Percentiles rank a stretch among this genome's conserved stretches.
These are phyloP conservation scores for Clonostachys sp. DNA, from an alignment of 2,329 filamentous ascomycete species.

Conservation along the genomic window DNA sequence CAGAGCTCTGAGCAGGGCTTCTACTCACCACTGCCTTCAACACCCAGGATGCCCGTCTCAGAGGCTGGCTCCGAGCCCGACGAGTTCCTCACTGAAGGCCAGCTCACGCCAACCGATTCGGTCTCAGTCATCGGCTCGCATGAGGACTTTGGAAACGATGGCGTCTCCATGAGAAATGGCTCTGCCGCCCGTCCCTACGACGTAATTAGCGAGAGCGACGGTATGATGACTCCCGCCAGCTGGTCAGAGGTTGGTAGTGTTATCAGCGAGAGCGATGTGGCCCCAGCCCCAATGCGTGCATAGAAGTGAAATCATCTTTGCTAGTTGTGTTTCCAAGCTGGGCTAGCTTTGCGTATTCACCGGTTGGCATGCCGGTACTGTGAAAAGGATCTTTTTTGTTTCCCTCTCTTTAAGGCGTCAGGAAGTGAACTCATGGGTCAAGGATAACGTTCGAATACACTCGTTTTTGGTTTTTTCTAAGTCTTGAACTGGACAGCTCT, in stretches of 20 bases:
- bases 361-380: no score
- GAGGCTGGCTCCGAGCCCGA: constrained; percentile 33
- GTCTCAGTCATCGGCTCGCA: constrained; percentile 47
- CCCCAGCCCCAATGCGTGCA: constrained; percentile 2
- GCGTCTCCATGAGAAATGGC: constrained; percentile 25
- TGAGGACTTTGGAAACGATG: constrained; percentile 40
- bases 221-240: constrained; percentile 54
- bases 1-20: constrained; percentile 45
- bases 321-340: neutral
- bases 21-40: constrained; percentile 55
- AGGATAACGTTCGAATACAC: no score
- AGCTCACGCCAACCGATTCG: constrained; percentile 56
- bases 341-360: neutral
- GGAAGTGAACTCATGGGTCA: no score
- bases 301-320: neutral
- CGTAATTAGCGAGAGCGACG: constrained; percentile 52
- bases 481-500: no score
- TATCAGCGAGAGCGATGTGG: constrained; percentile 48
- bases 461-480: no score
- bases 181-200: constrained; percentile 39
- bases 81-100: constrained; percentile 40
- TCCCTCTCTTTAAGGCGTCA: no score
- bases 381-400: no score
- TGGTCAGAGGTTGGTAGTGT: constrained; percentile 64
- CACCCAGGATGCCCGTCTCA: constrained; percentile 41